Conservation (phyloP, 2,329 filamentous ascomycete species). For the Fusarium hostae region DNA sequence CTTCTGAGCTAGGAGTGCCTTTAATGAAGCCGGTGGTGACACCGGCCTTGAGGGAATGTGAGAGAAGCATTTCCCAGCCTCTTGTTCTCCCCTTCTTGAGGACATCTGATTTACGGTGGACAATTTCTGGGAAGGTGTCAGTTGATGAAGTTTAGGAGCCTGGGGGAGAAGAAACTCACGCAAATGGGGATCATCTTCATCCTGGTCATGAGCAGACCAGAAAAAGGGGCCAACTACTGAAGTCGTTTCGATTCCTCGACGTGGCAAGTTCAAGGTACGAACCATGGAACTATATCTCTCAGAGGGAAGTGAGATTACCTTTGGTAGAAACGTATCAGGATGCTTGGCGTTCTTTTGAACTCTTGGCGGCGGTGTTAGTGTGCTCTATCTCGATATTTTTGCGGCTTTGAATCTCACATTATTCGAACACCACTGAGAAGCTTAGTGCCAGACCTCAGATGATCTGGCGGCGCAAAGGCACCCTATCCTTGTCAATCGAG, state of each 20-base stretch:
- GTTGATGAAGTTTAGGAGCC: not conserved
- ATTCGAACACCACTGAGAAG: slow-evolving; percentile 64
- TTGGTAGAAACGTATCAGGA: slow-evolving; percentile 67
- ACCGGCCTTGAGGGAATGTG: slow-evolving; percentile 63
- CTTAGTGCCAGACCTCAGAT: slow-evolving; percentile 55
- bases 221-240: slow-evolving; percentile 72
- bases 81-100: slow-evolving; percentile 72
- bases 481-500: slow-evolving; percentile 54
- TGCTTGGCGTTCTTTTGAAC: slow-evolving; percentile 67
- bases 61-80: slow-evolving; percentile 73
- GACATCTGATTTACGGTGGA: slow-evolving; percentile 74
- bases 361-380: slow-evolving; percentile 48
- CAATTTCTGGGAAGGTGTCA: slow-evolving; percentile 59
- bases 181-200: slow-evolving; percentile 66
- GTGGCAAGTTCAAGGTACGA: slow-evolving; percentile 63
- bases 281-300: slow-evolving; percentile 67
- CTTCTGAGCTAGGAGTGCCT: slow-evolving; percentile 67
- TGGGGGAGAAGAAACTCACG: slow-evolving; percentile 54
- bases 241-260: slow-evolving; percentile 67
- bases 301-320: slow-evolving; percentile 64
- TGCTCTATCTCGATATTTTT: not conserved
- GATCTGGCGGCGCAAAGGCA: slow-evolving; percentile 60
- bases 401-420: slow-evolving; percentile 56
- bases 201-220: slow-evolving; percentile 67
- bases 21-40: slow-evolving; percentile 71